A percentile compares a stretch with the other conserved stretches of the same genome.
Conservation (phyloP, 176 grass and related monocot genomes). For the Zoysia japonica region DNA sequence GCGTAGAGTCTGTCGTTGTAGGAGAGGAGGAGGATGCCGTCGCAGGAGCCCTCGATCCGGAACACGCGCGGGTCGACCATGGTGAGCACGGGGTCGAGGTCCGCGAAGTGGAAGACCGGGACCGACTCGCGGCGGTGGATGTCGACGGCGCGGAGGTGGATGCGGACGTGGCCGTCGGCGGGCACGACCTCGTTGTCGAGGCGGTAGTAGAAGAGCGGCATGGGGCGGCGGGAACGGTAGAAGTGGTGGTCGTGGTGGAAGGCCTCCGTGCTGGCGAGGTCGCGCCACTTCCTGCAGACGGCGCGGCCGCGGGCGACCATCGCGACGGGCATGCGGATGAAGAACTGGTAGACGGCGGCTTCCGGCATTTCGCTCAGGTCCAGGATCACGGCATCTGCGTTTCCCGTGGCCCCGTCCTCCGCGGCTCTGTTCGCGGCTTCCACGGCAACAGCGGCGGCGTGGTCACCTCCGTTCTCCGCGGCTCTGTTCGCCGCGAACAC, state of each 20-base stretch:
- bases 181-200: background rate
- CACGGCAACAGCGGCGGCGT: background rate
- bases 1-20: slow-evolving; percentile 2
- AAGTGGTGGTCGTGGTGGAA: slow-evolving; percentile 9
- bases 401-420: background rate
- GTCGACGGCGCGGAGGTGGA: slow-evolving; percentile 24
- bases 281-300: background rate
- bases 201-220: slow-evolving; percentile 30
- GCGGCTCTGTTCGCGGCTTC: background rate
- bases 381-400: too few species aligned
- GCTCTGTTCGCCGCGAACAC: background rate
- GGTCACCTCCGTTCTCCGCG: background rate
- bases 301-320: background rate
- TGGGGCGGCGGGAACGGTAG: background rate
- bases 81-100: background rate
- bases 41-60: slow-evolving; percentile 26
- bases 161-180: background rate
- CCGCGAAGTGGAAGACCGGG: background rate
- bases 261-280: background rate
- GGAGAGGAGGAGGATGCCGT: slow-evolving; percentile 26
- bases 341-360: background rate
- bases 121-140: background rate
- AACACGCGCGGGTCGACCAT: background rate
- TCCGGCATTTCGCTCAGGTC: background rate
- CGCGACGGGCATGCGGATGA: slow-evolving; percentile 7